Evolutionary conservation across 768 basidiomycete species (phyloP).

Genomic region (Leccinum boreale): DNA sequence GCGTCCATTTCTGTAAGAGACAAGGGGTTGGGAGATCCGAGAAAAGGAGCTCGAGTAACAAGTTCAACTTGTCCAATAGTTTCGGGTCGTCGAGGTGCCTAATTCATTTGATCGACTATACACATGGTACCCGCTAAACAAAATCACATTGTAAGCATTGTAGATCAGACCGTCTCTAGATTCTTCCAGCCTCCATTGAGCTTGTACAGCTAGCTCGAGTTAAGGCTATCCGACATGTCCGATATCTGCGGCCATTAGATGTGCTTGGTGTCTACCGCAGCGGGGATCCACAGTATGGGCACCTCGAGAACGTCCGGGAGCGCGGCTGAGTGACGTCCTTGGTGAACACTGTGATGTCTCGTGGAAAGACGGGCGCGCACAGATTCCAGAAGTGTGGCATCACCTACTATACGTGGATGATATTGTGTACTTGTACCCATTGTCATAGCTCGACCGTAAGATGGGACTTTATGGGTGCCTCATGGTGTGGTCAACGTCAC

Average conservation of each 20-base stretch:
- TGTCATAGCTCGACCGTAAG: too few relatives aligned
- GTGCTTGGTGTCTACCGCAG: neutral
- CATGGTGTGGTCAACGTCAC: too few relatives aligned
- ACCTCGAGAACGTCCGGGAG: conserved; percentile 7
- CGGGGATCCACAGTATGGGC: conserved; percentile 11
- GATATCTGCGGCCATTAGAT: neutral
- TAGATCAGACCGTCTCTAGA: neutral
- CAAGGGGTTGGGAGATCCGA: neutral
- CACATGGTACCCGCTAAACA: neutral
- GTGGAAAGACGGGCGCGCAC: conserved; percentile 9
- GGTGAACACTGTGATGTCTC: neutral
- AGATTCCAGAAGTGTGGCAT: conserved; percentile 1
- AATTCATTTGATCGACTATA: neutral
- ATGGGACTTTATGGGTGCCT: too few relatives aligned
- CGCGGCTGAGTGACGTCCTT: neutral
- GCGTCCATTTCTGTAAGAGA: too few relatives aligned
- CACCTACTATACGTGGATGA: neutral
- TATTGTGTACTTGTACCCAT: too few relatives aligned
- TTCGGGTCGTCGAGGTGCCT: neutral
- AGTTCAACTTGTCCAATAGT: neutral
- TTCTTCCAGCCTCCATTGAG: neutral
- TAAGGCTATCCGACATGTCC: neutral
- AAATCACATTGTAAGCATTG: neutral
- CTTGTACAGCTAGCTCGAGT: neutral
- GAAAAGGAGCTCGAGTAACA: neutral